Base-by-base conservation (phyloP, 1,139 yeast genomes). In the Zygosaccharomyces pseudobailii region DNA sequence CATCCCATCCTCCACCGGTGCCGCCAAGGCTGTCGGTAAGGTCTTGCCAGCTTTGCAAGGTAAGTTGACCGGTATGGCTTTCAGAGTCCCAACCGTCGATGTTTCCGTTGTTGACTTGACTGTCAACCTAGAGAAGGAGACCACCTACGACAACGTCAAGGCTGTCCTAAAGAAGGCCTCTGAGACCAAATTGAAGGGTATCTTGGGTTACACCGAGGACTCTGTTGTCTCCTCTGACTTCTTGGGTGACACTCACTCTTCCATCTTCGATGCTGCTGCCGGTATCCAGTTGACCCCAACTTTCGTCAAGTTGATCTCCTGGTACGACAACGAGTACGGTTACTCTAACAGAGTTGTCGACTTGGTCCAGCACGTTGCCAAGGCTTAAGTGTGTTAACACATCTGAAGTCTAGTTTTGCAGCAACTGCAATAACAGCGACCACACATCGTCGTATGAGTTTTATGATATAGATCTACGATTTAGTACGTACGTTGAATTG, bases 291-390 rank as follows among this genome's bases (percentile, higher is more conserved):
- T 85, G 73, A 82, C 89, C 63, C 88, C 90, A 71, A 82, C 84
- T 62, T 85, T 85, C 73, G 90, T 84, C 71, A 85, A 85, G 78
- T 78, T 85, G 73, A 76, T 85, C 70, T 77, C 92, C 56, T 85
- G 94, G 94, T 85, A 85, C 80, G 94, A 85, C 73, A 85, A 85
- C 75, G 94, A 85, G 74, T 85, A 72, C 76, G 92, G 92, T 75
- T 85, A 85, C 84, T 83, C 90, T 64, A 83, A 89, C 77, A 83
- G 94, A 82, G 94, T 85, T 65, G 90, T 85, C 61, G 94, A 85
- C 76, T 79, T 85, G 71, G 79, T 84, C 68, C 79, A 83, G 74
- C 85, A 82, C 77, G 84, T 84, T 69, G 87, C 89, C 59, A 74
- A 72, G 37, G 54, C 53, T 49, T 53, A 55, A 51, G 51, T 48